Base-by-base conservation (phyloP, 2,329 filamentous ascomycete genomes). In the Colletotrichum trifolii region DNA sequence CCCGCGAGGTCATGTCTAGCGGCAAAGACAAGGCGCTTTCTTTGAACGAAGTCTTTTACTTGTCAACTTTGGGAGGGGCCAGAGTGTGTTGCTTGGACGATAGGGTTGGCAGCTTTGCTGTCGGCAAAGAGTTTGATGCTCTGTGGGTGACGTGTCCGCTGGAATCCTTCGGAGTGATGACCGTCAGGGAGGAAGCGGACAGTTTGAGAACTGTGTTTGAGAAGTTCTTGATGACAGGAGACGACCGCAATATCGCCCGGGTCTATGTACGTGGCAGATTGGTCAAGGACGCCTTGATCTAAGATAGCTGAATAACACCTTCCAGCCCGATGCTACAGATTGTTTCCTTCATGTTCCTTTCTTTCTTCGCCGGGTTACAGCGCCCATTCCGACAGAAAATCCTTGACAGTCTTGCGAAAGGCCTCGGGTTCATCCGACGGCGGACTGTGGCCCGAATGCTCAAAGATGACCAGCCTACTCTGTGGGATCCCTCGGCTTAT, bases 191-290 rank as follows among this genome's bases (percentile, higher is more conserved):
- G 66, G 81, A 84, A 0, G 76, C 74, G 0, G 87, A 89, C 54
- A 75, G 74, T 0, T 45, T 76, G 0, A 71, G 73, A 52, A 82
- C 76, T 0, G 75, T 87, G 15, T 85, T 89, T 64, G 86, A 89
- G 60, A 90, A 89, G 76, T 90, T 88, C 64, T 69, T 90, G 36
- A 89, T 89, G 85, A 89, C 87, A 2, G 87, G 86, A 0, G 87
- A 90, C 71, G 88, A 90, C 70, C 78, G 88, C 5, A 89, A 89
- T 68, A 86, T 89, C 55, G 70, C 72, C 0, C 71, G 79, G 17
- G 87, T 89, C 0, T 89, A 79, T 73, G 84, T 89, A 0, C 71
- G 74, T 7, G 87, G 87, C 25, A 52, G 10, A 34, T 38, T 66
- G 11, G 25, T 64, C 33, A 60, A 2, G 73, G 76, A 34, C 35